Base-by-base conservation (phyloP, 1,139 yeast species). In the Lodderomyces orthopsilosis region DNA sequence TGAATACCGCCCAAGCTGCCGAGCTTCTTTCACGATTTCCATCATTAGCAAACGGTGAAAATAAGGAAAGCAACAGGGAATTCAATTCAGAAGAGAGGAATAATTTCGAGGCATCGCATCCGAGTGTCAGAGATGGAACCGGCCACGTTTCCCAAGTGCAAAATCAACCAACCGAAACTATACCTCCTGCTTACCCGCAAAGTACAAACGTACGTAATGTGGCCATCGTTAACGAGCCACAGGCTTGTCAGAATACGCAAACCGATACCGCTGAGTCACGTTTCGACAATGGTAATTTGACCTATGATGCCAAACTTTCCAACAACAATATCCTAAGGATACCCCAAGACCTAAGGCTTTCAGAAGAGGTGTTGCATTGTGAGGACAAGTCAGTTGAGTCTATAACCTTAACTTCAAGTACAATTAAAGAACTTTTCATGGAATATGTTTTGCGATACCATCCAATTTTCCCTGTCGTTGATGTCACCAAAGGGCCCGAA, bases 391-490 rank as follows among this genome's bases (percentile, higher is more conserved):
- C 83, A 3, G 63, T 89, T 38, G 95, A 88, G 35, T 78, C 79
- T 6, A 76, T 90, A 2, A 68, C 80, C 2, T 65, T 91, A 40
- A 62, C 77, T 0, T 68, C 88, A 1, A 77, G 73, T 2, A 81
- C 81, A 35, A 89, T 93, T 41, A 70, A 70, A 38, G 72, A 73
- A n/a, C 68, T 91, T 15, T 93, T 74, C 58, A 53, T 70, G 33
- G 96, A 89, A 57, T 93, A 82, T 58, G 85, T 84, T 2, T 65
- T 70, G 19, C 73, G 79, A 48, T 93, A 91, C 56, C 97, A 93
- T 59, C 86, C 88, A 0, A 83, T 87, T 42, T 60, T 93, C 40
- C 98, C 98, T 0, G 87, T 91, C 2, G 95, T 91, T 2, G 96
- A 91, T 56, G 76, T 91, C 1, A 52, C 71, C 6, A 79, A 78